Conservation (phyloP, 2,329 filamentous ascomycete species). For the Metarhizium guizhouense region DNA sequence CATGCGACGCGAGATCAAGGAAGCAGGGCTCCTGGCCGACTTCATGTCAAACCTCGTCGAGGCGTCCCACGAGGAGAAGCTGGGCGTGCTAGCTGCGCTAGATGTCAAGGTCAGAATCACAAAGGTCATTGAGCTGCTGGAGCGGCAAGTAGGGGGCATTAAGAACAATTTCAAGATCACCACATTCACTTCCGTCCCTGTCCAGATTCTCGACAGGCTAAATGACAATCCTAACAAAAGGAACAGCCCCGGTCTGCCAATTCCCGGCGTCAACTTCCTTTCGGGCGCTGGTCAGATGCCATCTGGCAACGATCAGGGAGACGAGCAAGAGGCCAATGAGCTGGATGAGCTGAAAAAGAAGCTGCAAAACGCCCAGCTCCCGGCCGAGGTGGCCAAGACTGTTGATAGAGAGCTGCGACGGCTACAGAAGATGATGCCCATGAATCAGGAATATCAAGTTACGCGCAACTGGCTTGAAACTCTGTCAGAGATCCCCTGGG, state of each 20-base stretch:
- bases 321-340: slow-evolving; percentile 80
- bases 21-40: slow-evolving; percentile 81
- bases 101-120: slow-evolving; percentile 70
- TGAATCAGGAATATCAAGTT: slow-evolving; percentile 92
- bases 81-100: slow-evolving; percentile 74
- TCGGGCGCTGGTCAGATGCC: slow-evolving; percentile 26
- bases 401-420: slow-evolving; percentile 82
- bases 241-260: slow-evolving; percentile 22
- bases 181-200: slow-evolving; percentile 58
- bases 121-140: slow-evolving; percentile 74
- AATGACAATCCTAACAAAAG: slow-evolving; percentile 29
- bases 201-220: slow-evolving; percentile 51
- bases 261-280: slow-evolving; percentile 30
- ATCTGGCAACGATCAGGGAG: slow-evolving; percentile 41
- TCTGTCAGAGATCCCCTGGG: slow-evolving; percentile 89
- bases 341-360: slow-evolving; percentile 86
- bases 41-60: slow-evolving; percentile 95
- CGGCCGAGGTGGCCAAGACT: slow-evolving; percentile 79
- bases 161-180: slow-evolving; percentile 85
- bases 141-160: slow-evolving; percentile 71
- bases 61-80: slow-evolving; percentile 80
- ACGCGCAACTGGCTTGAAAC: slow-evolving; percentile 91
- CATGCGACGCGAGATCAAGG: slow-evolving; percentile 66
- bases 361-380: slow-evolving; percentile 71
- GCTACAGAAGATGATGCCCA: slow-evolving; percentile 89